These are phyloP conservation scores for Rhododendron kiyosumense DNA, from an alignment of 148 eudicot genomes.

Conservation along the genomic window DNA sequence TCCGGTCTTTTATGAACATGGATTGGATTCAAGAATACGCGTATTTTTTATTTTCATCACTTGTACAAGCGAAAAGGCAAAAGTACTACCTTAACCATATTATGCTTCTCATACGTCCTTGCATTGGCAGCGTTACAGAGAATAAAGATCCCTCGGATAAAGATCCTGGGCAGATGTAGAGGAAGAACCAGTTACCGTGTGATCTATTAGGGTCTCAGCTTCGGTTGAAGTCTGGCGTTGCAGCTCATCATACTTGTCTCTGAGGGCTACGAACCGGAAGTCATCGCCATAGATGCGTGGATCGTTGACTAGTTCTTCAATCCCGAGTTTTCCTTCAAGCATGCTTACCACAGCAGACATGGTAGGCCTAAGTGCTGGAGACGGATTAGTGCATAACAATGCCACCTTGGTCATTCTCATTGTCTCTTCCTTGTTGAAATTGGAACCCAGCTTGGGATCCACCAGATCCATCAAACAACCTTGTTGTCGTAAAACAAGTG, in stretches of 20 bases:
- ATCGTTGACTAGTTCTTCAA: constrained; percentile 5
- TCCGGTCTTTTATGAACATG: neutral
- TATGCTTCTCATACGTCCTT: neutral
- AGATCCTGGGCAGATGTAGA: constrained; percentile 9
- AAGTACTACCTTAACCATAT: neutral
- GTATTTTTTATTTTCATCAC: neutral
- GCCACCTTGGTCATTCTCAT: constrained; percentile 40
- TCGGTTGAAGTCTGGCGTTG: neutral
- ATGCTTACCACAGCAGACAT: constrained; percentile 28
- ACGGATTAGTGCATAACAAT: constrained; percentile 38
- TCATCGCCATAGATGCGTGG: constrained; percentile 11
- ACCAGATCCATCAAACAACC: constrained; percentile 23
- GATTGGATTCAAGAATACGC: neutral
- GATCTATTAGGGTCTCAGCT: neutral
- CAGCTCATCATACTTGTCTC: constrained; percentile 22
- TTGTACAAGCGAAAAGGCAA: neutral
- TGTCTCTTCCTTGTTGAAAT: constrained; percentile 22
- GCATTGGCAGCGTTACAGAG: neutral
- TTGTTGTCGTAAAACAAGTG: constrained; percentile 19
- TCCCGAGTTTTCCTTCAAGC: constrained; percentile 9
- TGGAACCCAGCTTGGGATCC: constrained; percentile 26
- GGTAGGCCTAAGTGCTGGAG: constrained; percentile 51
- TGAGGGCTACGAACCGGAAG: constrained; percentile 12
- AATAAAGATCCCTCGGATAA: neutral
- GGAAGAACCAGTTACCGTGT: neutral